Evolutionary conservation across 768 basidiomycete species (phyloP).

Genomic region (Termitomyces sp.): DNA sequence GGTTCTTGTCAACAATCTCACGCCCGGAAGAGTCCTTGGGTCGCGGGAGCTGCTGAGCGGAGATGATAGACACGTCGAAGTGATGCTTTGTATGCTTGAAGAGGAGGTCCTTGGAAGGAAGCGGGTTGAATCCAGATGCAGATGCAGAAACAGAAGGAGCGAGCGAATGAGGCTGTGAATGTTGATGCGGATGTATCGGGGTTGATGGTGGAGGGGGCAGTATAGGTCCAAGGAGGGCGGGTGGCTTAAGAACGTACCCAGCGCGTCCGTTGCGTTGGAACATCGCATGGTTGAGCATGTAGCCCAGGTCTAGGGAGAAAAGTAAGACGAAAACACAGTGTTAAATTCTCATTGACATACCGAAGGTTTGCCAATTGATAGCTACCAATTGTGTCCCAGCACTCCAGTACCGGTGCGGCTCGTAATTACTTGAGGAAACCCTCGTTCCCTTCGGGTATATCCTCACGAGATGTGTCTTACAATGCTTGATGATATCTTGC

Average conservation of each 20-base stretch:
- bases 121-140: background rate
- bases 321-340: background rate
- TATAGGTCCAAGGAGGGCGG: slow-evolving; percentile 50
- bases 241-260: slow-evolving; percentile 91
- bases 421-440: slow-evolving; percentile 82
- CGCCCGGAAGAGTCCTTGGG: slow-evolving; percentile 63
- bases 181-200: background rate
- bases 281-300: slow-evolving; percentile 94
- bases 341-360: slow-evolving; percentile 34
- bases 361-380: slow-evolving; percentile 96
- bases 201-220: background rate
- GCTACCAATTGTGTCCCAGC: slow-evolving; percentile 89
- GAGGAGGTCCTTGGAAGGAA: slow-evolving; percentile 49
- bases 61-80: slow-evolving; percentile 50
- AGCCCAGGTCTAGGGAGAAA: slow-evolving; percentile 65
- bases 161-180: slow-evolving; percentile 6
- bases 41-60: slow-evolving; percentile 74
- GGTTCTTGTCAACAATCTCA: slow-evolving; percentile 54
- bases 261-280: slow-evolving; percentile 87
- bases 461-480: slow-evolving; percentile 76
- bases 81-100: slow-evolving; percentile 51
- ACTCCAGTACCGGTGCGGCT: slow-evolving; percentile 89
- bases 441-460: slow-evolving; percentile 86
- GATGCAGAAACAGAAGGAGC: slow-evolving; percentile 3
- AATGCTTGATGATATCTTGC: slow-evolving; percentile 75